phyloP scores from a whole-genome alignment of 2,329 filamentous ascomycete species.

The Ambrosiella cleistominuta region DNA sequence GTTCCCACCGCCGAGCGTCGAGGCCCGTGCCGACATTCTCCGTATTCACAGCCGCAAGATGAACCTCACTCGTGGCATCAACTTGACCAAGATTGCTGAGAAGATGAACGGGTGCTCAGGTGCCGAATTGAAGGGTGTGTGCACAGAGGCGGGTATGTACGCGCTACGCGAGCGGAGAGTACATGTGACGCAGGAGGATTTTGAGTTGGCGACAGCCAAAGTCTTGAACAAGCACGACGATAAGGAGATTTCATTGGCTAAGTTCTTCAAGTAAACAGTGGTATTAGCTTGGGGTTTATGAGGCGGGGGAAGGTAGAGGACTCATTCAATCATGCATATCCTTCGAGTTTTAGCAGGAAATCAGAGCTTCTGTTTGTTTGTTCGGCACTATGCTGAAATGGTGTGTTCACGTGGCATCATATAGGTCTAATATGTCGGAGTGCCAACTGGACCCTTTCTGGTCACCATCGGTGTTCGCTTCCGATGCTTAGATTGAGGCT shows the following conservation, averaged over 20 bases:
- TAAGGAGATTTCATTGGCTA: conserved; percentile 82
- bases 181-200: conserved; percentile 97
- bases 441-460: too few species aligned
- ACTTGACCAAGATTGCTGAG: conserved; percentile 94
- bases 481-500: too few species aligned
- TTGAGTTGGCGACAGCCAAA: conserved; percentile 96
- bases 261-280: conserved; percentile 42
- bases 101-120: conserved; percentile 99
- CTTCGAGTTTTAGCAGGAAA: conserved; percentile 1
- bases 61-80: conserved; percentile 95
- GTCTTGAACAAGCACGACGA: conserved; percentile 99
- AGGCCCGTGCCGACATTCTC: conserved; percentile 91
- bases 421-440: neutral
- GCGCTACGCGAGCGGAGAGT: conserved; percentile 87
- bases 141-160: conserved; percentile 97
- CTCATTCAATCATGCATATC: neutral
- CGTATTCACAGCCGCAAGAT: conserved; percentile 96
- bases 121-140: conserved; percentile 95
- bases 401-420: neutral
- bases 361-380: conserved; percentile 1
- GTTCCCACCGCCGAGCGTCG: conserved; percentile 90
- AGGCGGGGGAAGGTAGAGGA: neutral
- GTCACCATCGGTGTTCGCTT: too few species aligned
- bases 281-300: neutral
- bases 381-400: neutral